Evolutionary conservation across 2,329 filamentous ascomycete genomes (phyloP).

Genomic region (Alternaria gaisen): DNA sequence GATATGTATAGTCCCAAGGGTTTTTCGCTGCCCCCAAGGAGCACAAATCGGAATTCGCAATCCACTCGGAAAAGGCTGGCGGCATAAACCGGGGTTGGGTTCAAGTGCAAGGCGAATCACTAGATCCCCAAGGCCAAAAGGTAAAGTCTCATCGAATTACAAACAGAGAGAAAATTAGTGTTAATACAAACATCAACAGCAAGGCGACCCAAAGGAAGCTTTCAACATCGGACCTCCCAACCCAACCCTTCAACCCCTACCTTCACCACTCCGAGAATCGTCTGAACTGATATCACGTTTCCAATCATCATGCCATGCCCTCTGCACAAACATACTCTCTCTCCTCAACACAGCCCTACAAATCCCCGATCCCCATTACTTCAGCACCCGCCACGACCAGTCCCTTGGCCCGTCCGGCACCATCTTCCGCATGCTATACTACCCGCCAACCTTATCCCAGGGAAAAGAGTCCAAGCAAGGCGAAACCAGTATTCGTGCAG

Average conservation of each 20-base stretch:
- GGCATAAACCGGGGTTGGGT: slow-evolving; percentile 86
- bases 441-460: slow-evolving; percentile 42
- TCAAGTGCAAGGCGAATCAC: slow-evolving; percentile 84
- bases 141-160: slow-evolving; percentile 54
- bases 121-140: slow-evolving; percentile 84
- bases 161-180: neutral
- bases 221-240: slow-evolving; percentile 90
- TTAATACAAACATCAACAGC: slow-evolving; percentile 54
- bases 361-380: slow-evolving; percentile 62
- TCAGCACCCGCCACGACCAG: slow-evolving; percentile 68
- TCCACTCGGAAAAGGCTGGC: slow-evolving; percentile 66
- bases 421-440: slow-evolving; percentile 64
- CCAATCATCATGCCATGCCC: slow-evolving; percentile 71
- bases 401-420: slow-evolving; percentile 61
- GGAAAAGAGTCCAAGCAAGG: slow-evolving; percentile 27
- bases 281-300: slow-evolving; percentile 72
- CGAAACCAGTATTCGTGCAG: slow-evolving; percentile 76
- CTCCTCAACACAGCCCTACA: slow-evolving; percentile 81
- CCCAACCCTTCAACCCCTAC: slow-evolving; percentile 74
- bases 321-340: slow-evolving; percentile 76
- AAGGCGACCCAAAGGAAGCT: slow-evolving; percentile 80
- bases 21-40: slow-evolving; percentile 76
- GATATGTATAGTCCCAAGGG: slow-evolving; percentile 65
- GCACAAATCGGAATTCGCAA: slow-evolving; percentile 78
- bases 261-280: slow-evolving; percentile 67